Evolutionary conservation across 1,284 basidiomycete species (phyloP).

Genomic region (Trichosporon sp.): DNA sequence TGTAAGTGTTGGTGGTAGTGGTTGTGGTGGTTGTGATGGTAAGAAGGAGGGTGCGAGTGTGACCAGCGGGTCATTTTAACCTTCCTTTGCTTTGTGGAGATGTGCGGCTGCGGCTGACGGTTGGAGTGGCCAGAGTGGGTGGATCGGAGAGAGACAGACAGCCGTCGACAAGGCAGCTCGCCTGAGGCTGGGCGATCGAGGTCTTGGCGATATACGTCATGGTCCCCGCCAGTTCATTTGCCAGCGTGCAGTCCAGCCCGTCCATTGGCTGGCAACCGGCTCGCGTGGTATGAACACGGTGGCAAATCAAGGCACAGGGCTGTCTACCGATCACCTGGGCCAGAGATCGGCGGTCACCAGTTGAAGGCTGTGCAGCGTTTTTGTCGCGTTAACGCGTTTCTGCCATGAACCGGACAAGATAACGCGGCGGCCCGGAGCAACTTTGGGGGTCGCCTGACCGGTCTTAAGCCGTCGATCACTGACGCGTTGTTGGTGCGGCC

Average conservation of each 20-base stretch:
- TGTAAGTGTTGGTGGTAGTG: background rate
- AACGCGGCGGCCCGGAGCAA: background rate
- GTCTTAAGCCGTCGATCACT: background rate
- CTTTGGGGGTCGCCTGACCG: background rate
- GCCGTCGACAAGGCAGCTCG: background rate
- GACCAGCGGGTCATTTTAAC: slow-evolving; percentile 9
- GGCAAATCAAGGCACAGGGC: background rate
- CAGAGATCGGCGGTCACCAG: background rate
- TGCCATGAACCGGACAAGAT: background rate
- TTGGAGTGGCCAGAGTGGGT: background rate
- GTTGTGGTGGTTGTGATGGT: slow-evolving; percentile 3
- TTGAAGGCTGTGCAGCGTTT: background rate
- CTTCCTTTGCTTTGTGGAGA: background rate
- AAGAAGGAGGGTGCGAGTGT: background rate
- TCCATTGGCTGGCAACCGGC: background rate
- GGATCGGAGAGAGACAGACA: background rate
- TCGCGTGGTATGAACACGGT: background rate
- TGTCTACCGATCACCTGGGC: background rate
- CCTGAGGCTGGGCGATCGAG: background rate
- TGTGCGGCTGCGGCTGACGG: background rate
- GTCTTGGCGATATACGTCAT: slow-evolving; percentile 11
- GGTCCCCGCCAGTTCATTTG: background rate
- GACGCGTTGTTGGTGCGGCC: slow-evolving; percentile 8
- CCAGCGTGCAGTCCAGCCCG: background rate
- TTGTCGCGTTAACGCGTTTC: background rate